Evolutionary conservation across 257 asterid species (phyloP), one percentile per base, ranked within the genome.

Genomic region (Penstemon davidsonii): DNA sequence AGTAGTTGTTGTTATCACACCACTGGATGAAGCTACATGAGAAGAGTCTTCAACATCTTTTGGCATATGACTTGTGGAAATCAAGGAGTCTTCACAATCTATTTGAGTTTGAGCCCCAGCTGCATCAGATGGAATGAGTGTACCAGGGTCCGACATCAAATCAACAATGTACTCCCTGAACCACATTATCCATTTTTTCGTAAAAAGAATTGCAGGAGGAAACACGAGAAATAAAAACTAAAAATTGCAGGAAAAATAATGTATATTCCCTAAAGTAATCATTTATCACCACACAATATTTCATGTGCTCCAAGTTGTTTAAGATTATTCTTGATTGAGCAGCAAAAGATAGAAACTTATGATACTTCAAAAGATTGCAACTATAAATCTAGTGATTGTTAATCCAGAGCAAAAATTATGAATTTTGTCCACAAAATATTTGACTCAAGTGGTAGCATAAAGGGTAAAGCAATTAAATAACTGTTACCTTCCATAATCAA

Each of bases 141-240:
- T 76, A 66, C 99, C 99, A 18, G 99, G 99, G 75, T 84, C 96
- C 54, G 97, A 93, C 99, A 93, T 93, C 74, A 93, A 75, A 86
- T 93, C 97, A 69, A 93, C 92, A 77, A 93, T 93, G 78, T 80
- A 90, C 80, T 93, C 99, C 95, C 99, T 93, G 91, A 73, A 80
- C 40, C 70, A 72, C 41, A 72, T 69, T 44, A 68, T 77, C 19
- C 64, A 73, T 76, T 65, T 55, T 52, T 72, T 43, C 55, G 19
- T 37, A 77, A 61, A 62, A 51, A 52, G 37, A 66, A 67, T 52
- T 13, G 59, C 12, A 55, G 44, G 45, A 46, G 37, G 18, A 15
- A 25, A 25, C 1, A 2, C 33, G 0, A 25, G 33, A 25, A 25
- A 25, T 25, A 25, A 25, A 25, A 25, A 25, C 1, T 25, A 25